A percentile compares a stretch with the other conserved stretches of the same genome.
phyloP scores from a whole-genome alignment of 2,329 filamentous ascomycete genomes.

The Diaporthe caulivora region DNA sequence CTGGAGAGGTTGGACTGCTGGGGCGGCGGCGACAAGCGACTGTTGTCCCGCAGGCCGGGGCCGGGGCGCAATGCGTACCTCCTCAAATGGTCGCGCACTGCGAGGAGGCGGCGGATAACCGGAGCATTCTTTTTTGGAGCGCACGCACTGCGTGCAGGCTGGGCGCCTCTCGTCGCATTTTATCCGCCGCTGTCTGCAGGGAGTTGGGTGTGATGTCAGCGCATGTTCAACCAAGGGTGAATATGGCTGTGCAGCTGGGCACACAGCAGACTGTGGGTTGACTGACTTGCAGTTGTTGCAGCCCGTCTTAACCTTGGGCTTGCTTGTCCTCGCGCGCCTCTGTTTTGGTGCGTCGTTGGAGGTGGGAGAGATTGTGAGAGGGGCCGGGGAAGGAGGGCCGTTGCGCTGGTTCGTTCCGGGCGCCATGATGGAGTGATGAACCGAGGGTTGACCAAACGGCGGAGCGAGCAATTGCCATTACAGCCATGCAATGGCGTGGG shows the following conservation, averaged over 20 bases:
- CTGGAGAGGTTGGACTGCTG: constrained; percentile 40
- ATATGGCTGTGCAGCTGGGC: neutral
- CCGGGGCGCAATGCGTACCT: constrained; percentile 64
- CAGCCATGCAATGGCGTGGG: constrained; percentile 21
- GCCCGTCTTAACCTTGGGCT: constrained; percentile 75
- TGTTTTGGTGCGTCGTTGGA: constrained; percentile 21
- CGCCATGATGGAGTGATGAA: constrained; percentile 29
- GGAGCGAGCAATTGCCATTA: constrained; percentile 35
- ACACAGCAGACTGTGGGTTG: constrained; percentile 26
- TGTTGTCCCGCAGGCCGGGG: constrained; percentile 43
- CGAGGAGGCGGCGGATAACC: constrained; percentile 72
- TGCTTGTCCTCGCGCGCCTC: constrained; percentile 65
- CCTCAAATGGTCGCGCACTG: constrained; percentile 58
- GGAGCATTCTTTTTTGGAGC: constrained; percentile 68
- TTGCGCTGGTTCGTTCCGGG: constrained; percentile 26
- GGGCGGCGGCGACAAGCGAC: constrained; percentile 37
- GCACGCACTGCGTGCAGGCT: constrained; percentile 69
- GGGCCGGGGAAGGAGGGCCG: constrained; percentile 33
- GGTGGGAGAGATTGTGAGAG: constrained; percentile 38
- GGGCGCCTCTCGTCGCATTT: constrained; percentile 77
- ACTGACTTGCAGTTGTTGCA: constrained; percentile 78
- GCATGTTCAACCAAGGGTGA: neutral
- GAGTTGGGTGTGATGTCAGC: constrained; percentile 37
- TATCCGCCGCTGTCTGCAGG: constrained; percentile 67
- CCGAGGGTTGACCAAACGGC: constrained; percentile 5